Evolutionary conservation across 2,329 filamentous ascomycete species (phyloP), one percentile per base, ranked within the genome.

Genomic region (Aspergillus tanneri): DNA sequence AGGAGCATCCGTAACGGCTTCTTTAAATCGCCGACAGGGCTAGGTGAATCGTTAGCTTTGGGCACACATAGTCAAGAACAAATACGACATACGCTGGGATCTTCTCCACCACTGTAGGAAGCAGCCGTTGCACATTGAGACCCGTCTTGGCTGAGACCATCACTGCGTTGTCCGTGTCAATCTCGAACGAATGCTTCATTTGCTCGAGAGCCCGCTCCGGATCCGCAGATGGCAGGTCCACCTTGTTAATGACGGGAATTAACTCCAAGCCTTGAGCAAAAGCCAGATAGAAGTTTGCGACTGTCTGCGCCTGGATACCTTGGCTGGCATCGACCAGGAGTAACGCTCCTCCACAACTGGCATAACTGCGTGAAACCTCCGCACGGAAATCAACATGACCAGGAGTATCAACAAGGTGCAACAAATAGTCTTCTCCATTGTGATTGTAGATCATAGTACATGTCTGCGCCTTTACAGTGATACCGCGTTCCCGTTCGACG

Each of bases 381-480:
- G 93, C 93, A 47, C 93, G 83, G 70, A 99, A 99, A 73, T 99
- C 93, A 49, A 99, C 93, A 73, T 99, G 93, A 22, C 93, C 93
- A 0, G 93, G 93, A 0, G 93, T 99, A 69, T 99, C 93, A 48
- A 99, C 91, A 22, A 99, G 79, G 71, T 99, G 93, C 23, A 99
- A 78, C 47, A 99, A 79, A 67, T 97, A 97, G 69, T 99, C 93
- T 24, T 87, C 76, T 12, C 88, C 91, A 14, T 86, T 76, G 72
- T 96, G 78, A 22, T 87, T 90, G 76, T 96, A 96, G 43, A 99
- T 81, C 93, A 99, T 99, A 47, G 87, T 93, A 72, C 93, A 97
- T 48, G 93, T 97, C 76, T 99, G 93, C 46, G 93, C 93, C 76
- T 99, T 99, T 68, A 99, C 93, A 0, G 93, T 99, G 68, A 99